These are phyloP conservation scores for Paragyromitra xinjiangensis DNA, from an alignment of 495 filamentous ascomycete species.

Conservation along the genomic window DNA sequence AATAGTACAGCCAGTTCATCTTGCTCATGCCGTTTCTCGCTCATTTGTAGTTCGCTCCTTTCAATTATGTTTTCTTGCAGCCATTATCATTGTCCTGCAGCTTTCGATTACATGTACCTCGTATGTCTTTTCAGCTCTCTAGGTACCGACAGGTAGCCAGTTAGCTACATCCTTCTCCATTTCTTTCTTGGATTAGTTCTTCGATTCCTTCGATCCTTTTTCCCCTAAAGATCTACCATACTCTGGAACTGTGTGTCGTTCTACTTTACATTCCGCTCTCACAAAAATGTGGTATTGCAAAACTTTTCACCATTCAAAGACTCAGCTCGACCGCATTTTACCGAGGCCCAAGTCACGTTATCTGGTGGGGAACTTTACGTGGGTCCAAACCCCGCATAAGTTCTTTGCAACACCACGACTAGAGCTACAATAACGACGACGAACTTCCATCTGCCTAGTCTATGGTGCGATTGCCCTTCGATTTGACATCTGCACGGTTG, in stretches of 20 bases:
- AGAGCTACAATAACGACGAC: constrained; percentile 31
- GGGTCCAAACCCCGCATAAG: constrained; percentile 39
- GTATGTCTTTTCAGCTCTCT: not conserved
- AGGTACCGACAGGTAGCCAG: no score
- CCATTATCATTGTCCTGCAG: not conserved
- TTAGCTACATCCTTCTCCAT: not conserved
- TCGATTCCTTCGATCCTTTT: not conserved
- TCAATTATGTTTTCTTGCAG: not conserved
- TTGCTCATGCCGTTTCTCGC: not conserved
- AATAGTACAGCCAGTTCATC: not conserved
- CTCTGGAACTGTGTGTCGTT: not conserved
- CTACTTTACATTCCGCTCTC: not conserved
- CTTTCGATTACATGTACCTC: not conserved
- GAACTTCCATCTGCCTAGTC: constrained; percentile 1
- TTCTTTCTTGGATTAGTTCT: not conserved
- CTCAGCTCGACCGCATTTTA: not conserved
- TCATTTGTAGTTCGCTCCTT: not conserved
- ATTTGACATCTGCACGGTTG: constrained; percentile 25
- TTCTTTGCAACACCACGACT: constrained; percentile 28
- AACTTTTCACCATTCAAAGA: not conserved
- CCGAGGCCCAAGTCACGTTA: constrained; percentile 48
- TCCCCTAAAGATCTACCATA: not conserved
- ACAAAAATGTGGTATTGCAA: not conserved
- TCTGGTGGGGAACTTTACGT: constrained; percentile 32
- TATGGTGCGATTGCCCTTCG: constrained; percentile 28